Conservation (phyloP, 148 eudicot genomes). For the Agrostemma githago region DNA sequence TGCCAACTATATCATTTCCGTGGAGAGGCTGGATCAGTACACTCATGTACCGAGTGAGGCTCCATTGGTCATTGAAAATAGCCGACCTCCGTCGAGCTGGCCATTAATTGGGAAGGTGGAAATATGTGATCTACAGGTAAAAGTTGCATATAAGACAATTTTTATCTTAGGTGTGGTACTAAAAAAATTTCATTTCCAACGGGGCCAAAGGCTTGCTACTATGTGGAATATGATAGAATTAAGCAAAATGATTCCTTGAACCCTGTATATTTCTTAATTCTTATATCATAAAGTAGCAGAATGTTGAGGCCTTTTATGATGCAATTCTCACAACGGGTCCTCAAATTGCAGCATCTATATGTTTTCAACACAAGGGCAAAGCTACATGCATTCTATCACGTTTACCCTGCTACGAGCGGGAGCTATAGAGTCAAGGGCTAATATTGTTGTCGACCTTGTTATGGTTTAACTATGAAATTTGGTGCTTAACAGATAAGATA, state of each 20-base stretch:
- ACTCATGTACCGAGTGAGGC: constrained; percentile 90
- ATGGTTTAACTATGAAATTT: background rate
- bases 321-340: too few relatives aligned
- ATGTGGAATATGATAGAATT: background rate
- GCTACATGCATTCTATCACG: too few relatives aligned
- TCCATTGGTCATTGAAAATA: constrained; percentile 62
- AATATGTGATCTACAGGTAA: constrained; percentile 70
- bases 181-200: too few relatives aligned
- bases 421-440: background rate
- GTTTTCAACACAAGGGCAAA: background rate
- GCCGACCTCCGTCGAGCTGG: constrained; percentile 68
- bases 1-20: constrained; percentile 78
- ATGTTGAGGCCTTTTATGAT: too few relatives aligned
- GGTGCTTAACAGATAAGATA: constrained; percentile 56
- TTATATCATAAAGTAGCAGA: too few relatives aligned
- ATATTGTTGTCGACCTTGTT: too few relatives aligned
- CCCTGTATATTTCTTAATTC: background rate
- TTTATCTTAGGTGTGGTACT: background rate
- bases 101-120: constrained; percentile 75
- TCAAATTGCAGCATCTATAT: too few relatives aligned
- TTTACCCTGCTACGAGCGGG: too few relatives aligned
- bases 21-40: constrained; percentile 85
- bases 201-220: background rate
- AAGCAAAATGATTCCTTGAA: background rate
- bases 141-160: background rate